Conservation (phyloP, 176 grass and related monocot species). For the Lolium rigidum region DNA sequence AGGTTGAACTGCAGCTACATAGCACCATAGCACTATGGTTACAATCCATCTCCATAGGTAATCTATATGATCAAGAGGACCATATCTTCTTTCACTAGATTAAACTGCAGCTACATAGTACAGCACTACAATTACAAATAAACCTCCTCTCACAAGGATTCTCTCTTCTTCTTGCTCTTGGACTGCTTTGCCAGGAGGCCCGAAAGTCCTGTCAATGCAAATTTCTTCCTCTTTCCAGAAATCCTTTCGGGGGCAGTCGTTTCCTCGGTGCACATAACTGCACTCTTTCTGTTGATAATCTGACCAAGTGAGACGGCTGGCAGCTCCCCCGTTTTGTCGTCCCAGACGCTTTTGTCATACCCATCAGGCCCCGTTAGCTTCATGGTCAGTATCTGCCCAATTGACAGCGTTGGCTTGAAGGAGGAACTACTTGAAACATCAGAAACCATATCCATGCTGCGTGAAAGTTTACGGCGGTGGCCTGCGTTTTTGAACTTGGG, state of each 20-base stretch:
- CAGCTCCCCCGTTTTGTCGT: conserved; percentile 52
- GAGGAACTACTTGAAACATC: conserved; percentile 48
- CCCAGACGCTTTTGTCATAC: conserved; percentile 58
- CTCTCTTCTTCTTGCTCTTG: conserved; percentile 86
- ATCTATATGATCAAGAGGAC: conserved; percentile 36
- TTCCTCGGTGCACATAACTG: conserved; percentile 41
- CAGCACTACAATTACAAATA: neutral
- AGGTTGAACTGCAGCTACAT: conserved; percentile 39
- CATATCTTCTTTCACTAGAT: conserved; percentile 55
- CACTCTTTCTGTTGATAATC: conserved; percentile 75
- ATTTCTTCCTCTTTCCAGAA: conserved; percentile 81
- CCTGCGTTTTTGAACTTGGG: conserved; percentile 73
- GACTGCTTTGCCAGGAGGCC: conserved; percentile 74
- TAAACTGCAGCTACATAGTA: neutral
- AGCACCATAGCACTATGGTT: neutral
- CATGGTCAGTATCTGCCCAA: conserved; percentile 94
- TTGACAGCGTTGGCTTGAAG: conserved; percentile 67
- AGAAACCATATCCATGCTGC: conserved; percentile 38
- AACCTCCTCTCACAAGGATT: conserved; percentile 43
- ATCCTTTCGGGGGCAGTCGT: conserved; percentile 19
- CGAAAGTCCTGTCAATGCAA: conserved; percentile 67
- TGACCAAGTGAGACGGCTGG: conserved; percentile 76
- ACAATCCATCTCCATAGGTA: neutral
- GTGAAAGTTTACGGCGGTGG: conserved; percentile 42
- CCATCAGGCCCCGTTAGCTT: conserved; percentile 71